Base-by-base conservation (phyloP, 352 stramenopile genomes). In the Phytophthora sp. region DNA sequence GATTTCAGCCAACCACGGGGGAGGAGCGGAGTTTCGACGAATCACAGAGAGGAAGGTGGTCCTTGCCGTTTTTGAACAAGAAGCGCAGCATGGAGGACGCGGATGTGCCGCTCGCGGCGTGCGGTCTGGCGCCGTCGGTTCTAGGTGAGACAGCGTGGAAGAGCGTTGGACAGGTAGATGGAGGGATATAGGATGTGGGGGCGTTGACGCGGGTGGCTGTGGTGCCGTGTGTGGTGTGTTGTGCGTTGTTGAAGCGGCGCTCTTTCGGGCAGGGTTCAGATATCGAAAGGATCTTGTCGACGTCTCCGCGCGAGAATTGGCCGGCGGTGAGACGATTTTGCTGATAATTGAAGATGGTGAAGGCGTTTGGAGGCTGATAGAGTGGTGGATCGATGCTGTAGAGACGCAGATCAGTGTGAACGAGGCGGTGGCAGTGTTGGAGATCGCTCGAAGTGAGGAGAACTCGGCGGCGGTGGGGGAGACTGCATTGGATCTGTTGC, bases 221-320 rank as follows among this genome's bases (percentile, higher is more conserved):
- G n/a, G 3, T 9, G 24, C 1, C 34, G 4, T 50, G 13, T 66
- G 23, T 27, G 13, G 18, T 39, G 32, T 18, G 20, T 24, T 6
- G 6, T 73, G 1, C 24, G 18, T 12, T 26, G 26, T 31, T 35
- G 12, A n/a, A 92, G 84, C 63, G 18, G 67, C 74, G 46, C 76
- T 92, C 27, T 74, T 89, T 23, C 74, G 82, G 15, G 75, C 79
- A 4, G 84, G 84, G 2, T 89, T 93, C 34, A 76, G 82, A 15
- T 86, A 84, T 51, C 72, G 73, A 44, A 62, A 67, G 9, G 84
- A 93, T 31, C 37, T 93, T 0, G n/a, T 50, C 2, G 74, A 73
- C 5, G 26, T 91, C 13, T 79, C 74, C 7, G 74, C 76, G 7
- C 63, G 84, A n/a, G 76, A 89, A 54, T 67, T 93, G 26, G 69